Percentiles rank a stretch among this genome's conserved stretches.
Evolutionary conservation across 73 alveolate genomes (phyloP).

Genomic region (Effrenium voratum): DNA sequence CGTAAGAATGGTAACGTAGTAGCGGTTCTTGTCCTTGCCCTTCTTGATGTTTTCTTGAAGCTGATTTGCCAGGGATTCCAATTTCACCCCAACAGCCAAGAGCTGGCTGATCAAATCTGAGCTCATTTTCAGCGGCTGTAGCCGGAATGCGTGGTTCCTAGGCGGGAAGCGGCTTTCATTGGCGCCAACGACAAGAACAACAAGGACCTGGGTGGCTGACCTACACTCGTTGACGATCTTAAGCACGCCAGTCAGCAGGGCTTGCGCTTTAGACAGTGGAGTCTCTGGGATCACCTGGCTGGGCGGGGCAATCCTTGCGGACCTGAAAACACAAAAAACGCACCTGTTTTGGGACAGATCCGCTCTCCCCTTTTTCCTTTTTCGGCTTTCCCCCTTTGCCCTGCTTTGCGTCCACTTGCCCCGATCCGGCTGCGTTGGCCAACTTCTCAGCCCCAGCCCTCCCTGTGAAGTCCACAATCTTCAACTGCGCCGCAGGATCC

Average conservation of each 20-base stretch:
- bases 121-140: neutral
- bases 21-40: neutral
- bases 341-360: neutral
- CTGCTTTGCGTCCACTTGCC: neutral
- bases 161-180: too few relatives aligned
- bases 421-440: neutral
- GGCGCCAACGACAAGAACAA: too few relatives aligned
- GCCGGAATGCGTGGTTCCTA: neutral
- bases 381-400: neutral
- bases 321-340: too few relatives aligned
- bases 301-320: too few relatives aligned
- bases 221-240: slow-evolving; percentile 22
- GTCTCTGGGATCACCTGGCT: neutral
- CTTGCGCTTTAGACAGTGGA: neutral
- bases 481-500: slow-evolving; percentile 6
- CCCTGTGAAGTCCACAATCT: slow-evolving; percentile 19
- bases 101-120: neutral
- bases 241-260: slow-evolving; percentile 2
- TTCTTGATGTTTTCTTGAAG: neutral
- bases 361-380: neutral
- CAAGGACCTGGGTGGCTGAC: too few relatives aligned
- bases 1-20: neutral
- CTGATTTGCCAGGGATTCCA: neutral
- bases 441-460: neutral
- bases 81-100: neutral